These are phyloP conservation scores for Erodium texanum DNA, from an alignment of 441 rosid species.

Conservation along the genomic window DNA sequence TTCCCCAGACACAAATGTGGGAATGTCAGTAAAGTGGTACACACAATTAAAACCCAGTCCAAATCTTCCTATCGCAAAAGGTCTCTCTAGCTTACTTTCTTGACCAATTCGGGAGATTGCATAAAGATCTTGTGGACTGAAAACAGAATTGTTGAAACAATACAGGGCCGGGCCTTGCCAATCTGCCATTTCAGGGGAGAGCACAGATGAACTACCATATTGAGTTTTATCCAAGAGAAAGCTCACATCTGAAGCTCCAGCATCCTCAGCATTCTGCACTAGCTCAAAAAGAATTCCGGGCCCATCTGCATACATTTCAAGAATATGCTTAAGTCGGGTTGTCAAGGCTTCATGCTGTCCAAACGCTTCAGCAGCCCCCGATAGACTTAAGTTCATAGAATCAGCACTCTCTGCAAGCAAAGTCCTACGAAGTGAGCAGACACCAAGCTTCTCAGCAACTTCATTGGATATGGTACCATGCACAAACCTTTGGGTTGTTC, in stretches of 20 bases:
- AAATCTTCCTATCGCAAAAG: constrained; percentile 96
- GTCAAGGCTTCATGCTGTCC: constrained; percentile 99
- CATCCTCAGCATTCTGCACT: constrained; percentile 98
- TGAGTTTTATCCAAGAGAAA: constrained; percentile 95
- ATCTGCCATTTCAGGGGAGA: constrained; percentile 98
- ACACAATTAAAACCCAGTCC: constrained; percentile 98
- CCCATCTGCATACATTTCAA: constrained; percentile 99
- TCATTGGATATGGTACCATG: constrained; percentile 95
- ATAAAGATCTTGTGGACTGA: constrained; percentile 93
- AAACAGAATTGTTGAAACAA: constrained; percentile 93
- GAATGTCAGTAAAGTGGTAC: constrained; percentile 96
- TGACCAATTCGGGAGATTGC: constrained; percentile 99
- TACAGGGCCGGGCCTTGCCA: constrained; percentile 99
- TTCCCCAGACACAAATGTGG: constrained; percentile 95
- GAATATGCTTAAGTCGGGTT: constrained; percentile 92
- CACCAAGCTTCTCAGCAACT: constrained; percentile 97
- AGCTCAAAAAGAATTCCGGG: constrained; percentile 96
- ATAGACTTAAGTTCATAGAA: constrained; percentile 89
- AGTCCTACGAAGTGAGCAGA: constrained; percentile 88
- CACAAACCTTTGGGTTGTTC: constrained; percentile 67
- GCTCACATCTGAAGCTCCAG: constrained; percentile 90
- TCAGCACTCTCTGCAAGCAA: constrained; percentile 99
- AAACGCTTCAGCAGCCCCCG: constrained; percentile 98
- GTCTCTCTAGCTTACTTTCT: constrained; percentile 96
- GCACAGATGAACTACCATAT: constrained; percentile 94